phyloP scores from a whole-genome alignment of 192 early-diverging fungal genomes.

The Mortierella claussenii region DNA sequence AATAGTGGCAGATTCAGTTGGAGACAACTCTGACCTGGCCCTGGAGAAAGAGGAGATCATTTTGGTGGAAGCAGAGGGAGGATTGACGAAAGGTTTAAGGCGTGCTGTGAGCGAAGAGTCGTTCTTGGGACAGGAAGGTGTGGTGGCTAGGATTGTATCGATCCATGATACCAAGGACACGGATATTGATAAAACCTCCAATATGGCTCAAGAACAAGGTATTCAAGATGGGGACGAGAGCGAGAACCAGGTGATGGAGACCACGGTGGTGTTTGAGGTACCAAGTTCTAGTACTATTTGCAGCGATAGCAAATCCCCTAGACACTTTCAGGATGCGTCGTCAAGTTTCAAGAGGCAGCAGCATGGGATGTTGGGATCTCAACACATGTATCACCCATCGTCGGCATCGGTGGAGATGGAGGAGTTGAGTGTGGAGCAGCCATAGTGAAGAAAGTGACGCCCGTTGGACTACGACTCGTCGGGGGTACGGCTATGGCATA shows the following conservation, averaged over 20 bases:
- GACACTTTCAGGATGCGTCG: too few species aligned
- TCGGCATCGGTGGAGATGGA: too few species aligned
- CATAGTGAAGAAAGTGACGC: too few species aligned
- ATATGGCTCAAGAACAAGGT: neutral
- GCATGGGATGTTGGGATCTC: too few species aligned
- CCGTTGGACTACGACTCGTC: too few species aligned
- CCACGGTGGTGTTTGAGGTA: neutral
- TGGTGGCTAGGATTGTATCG: constrained; percentile 5
- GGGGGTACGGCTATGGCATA: too few species aligned
- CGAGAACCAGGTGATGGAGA: neutral
- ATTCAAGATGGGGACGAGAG: neutral
- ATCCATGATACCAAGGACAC: neutral
- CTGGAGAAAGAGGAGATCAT: neutral
- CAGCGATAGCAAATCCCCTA: too few species aligned
- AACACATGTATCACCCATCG: too few species aligned
- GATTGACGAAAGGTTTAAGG: constrained; percentile 2
- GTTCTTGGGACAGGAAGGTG: constrained; percentile 3
- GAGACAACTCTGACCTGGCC: neutral
- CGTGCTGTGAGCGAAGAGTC: constrained; percentile 29
- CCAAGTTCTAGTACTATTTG: too few species aligned
- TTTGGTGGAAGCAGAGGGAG: neutral
- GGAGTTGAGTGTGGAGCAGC: too few species aligned
- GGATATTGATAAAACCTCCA: neutral
- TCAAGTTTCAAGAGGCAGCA: too few species aligned
- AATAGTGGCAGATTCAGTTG: neutral